Evolutionary conservation across 108 stramenopile genomes (phyloP), one percentile per base, ranked within the genome.

Genomic region (Pseudonitzschia pungens): DNA sequence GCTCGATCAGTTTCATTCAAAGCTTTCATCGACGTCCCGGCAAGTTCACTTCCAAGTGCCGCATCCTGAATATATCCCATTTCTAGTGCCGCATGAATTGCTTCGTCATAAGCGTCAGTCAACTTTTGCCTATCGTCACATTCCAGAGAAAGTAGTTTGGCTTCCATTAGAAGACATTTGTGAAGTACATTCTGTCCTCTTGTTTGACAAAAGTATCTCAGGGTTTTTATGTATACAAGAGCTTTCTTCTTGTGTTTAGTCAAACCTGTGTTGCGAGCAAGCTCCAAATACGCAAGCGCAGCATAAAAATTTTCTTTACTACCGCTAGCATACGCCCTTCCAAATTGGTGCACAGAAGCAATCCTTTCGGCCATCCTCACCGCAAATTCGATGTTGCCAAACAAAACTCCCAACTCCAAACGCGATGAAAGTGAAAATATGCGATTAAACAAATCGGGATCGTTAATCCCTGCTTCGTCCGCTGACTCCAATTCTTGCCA

Each of bases 41-140:
- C 72, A 51, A 79, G 12, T 48, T 79, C 78, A 52, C 63, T 65
- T 24, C 50, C 72, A 27, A 73, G 52, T 9, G 78, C 78, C 8
- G 78, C 78, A 73, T 72, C 71, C 60, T 79, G 78, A 53, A 69
- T 33, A 32, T 69, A 68, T 28, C 78, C 72, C 41, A 57, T 33
- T 21, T 73, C 29, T 12, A 79, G 18, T 33, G 78, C 78, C 60
- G 44, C 33, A 11, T n/a, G 16, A 20, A 79, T 79, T 22, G 72
- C 78, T 44, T 69, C 60, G 48, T 79, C 78, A 51, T 73, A 79
- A 15, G 50, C 60, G 1, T 16, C 24, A 18, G 55, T 32, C 59
- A 73, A 28, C 48, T 65, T 68, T n/a, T 57, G 41, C n/a, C 43
- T 32, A 45, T 72, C 64, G 51, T 31, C 36, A 28, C 43, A 45